Percentiles rank a stretch among this genome's conserved stretches.
phyloP scores from a whole-genome alignment of 202 grass and related monocot genomes.

The Panicum virgatum region DNA sequence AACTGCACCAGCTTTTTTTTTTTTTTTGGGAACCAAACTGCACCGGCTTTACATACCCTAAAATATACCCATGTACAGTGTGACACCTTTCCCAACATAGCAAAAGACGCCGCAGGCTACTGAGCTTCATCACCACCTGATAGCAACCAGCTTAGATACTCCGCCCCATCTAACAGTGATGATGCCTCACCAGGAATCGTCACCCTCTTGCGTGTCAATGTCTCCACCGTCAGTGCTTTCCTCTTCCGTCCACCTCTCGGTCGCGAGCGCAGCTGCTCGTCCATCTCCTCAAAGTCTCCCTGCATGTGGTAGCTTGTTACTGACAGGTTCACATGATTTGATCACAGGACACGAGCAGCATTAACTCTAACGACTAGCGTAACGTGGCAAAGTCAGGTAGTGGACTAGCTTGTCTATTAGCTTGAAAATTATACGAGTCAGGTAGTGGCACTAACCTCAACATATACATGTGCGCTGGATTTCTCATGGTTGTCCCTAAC shows the following conservation, averaged over 20 bases:
- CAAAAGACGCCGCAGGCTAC: background rate
- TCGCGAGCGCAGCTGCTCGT: constrained; percentile 32
- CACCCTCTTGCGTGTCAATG: constrained; percentile 65
- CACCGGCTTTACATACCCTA: background rate
- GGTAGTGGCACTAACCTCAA: constrained; percentile 44
- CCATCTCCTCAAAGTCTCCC: constrained; percentile 73
- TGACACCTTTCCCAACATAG: background rate
- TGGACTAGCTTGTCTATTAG: too few relatives aligned
- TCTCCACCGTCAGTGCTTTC: constrained; percentile 49
- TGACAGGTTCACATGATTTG: background rate
- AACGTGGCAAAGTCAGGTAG: background rate
- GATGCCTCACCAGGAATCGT: constrained; percentile 7
- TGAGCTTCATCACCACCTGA: background rate
- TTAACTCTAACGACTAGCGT: background rate
- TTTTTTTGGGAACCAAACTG: too few relatives aligned
- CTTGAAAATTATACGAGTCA: background rate
- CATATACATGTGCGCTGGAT: constrained; percentile 50
- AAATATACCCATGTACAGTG: background rate
- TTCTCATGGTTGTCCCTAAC: constrained; percentile 85
- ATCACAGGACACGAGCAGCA: background rate
- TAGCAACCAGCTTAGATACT: constrained; percentile 70
- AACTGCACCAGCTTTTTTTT: too few relatives aligned
- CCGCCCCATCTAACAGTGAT: constrained; percentile 28
- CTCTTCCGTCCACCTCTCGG: constrained; percentile 69
- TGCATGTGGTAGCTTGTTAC: background rate